A percentile compares a stretch with the other conserved stretches of the same genome.
Conservation (phyloP, 1,284 basidiomycete species). For the Fomitiporia mediterranea region DNA sequence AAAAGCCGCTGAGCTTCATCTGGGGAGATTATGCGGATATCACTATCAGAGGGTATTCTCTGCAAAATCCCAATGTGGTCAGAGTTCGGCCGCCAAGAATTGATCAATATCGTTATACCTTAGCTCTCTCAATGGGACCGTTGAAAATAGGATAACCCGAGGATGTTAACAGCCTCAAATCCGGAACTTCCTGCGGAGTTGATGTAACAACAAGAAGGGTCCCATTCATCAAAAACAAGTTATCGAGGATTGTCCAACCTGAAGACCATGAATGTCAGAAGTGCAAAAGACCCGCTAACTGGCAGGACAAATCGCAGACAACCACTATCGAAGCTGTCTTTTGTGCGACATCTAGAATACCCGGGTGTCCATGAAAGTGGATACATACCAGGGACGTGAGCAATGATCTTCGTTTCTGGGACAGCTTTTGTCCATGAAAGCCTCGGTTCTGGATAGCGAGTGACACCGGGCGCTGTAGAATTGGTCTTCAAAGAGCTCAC, state of each 20-base stretch:
- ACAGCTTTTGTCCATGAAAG: conserved; percentile 1
- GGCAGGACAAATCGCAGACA: too few species aligned
- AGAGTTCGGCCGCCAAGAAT: too few species aligned
- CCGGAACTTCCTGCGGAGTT: conserved; percentile 48
- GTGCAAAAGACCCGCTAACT: too few species aligned
- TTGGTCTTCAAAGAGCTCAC: background rate
- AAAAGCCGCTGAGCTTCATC: conserved; percentile 65
- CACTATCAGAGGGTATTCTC: conserved; percentile 75
- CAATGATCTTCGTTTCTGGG: conserved; percentile 16
- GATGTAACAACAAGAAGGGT: conserved; percentile 71
- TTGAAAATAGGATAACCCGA: conserved; percentile 42
- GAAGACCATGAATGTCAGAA: background rate
- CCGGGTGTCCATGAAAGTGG: too few species aligned
- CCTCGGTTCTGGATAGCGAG: conserved; percentile 3
- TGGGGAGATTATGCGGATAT: conserved; percentile 71
- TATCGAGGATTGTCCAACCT: conserved; percentile 77
- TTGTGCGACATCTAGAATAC: too few species aligned
- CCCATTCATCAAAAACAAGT: conserved; percentile 71
- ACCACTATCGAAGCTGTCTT: too few species aligned
- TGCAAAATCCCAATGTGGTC: too few species aligned
- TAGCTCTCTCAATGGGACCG: conserved; percentile 34
- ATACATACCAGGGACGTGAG: conserved; percentile 16
- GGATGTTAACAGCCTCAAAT: conserved; percentile 52
- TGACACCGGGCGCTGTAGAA: background rate
- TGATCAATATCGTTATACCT: too few species aligned